Percentiles rank a stretch among this genome's conserved stretches.
phyloP scores from a whole-genome alignment of 345 rosid genomes.

The Salix arbutifolia region DNA sequence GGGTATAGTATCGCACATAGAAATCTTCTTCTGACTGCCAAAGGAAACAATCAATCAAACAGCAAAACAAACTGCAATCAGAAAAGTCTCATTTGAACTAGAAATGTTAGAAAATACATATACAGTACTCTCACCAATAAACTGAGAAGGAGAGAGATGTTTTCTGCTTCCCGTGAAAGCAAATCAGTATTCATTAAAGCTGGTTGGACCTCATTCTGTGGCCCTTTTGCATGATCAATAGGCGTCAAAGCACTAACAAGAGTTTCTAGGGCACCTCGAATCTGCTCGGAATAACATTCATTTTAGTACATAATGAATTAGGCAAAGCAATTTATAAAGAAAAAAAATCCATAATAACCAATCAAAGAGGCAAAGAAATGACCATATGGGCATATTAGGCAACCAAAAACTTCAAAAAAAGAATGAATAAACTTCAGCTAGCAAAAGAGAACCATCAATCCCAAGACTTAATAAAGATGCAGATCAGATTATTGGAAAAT shows the following conservation, averaged over 20 bases:
- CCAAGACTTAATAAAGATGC: background rate
- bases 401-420: background rate
- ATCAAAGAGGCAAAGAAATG: background rate
- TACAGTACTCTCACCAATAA: constrained; percentile 57
- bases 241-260: constrained; percentile 88
- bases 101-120: background rate
- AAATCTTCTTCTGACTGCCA: constrained; percentile 94
- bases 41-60: constrained; percentile 1
- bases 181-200: constrained; percentile 95
- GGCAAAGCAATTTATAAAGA: background rate
- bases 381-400: background rate
- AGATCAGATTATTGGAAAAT: background rate
- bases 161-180: constrained; percentile 88
- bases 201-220: constrained; percentile 72
- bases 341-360: background rate
- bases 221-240: constrained; percentile 69
- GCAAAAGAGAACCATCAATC: background rate
- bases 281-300: constrained; percentile 36
- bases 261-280: constrained; percentile 92
- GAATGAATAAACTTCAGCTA: background rate
- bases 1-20: constrained; percentile 89
- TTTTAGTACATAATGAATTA: background rate
- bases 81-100: background rate
- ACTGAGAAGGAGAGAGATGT: constrained; percentile 84
- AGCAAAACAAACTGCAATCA: background rate